Conservation (phyloP, 106 monocot species). For the Posidonia australis region DNA sequence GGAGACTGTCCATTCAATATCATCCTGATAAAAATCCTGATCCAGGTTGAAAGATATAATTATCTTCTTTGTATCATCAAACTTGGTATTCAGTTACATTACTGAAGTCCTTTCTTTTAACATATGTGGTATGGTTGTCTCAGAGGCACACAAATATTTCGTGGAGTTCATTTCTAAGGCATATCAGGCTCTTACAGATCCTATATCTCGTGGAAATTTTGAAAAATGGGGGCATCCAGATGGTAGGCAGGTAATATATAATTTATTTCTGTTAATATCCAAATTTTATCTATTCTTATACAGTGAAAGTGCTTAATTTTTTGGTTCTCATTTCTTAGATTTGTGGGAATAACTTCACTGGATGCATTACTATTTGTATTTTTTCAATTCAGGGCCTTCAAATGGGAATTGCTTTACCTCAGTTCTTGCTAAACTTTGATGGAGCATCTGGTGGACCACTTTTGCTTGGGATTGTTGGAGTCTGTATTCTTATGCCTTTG, state of each 20-base stretch:
- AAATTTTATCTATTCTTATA: no score
- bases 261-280: no score
- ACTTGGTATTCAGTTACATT: background rate
- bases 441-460: slow-evolving; percentile 75
- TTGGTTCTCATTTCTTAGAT: background rate
- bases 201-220: slow-evolving; percentile 78
- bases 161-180: slow-evolving; percentile 80
- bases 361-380: background rate
- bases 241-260: slow-evolving; percentile 48
- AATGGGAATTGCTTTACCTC: slow-evolving; percentile 96
- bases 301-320: background rate
- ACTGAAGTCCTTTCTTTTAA: background rate
- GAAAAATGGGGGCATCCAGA: slow-evolving; percentile 96
- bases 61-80: background rate
- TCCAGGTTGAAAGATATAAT: no score
- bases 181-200: slow-evolving; percentile 72
- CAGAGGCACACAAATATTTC: slow-evolving; percentile 83
- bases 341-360: background rate
- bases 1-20: slow-evolving; percentile 82
- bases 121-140: background rate
- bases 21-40: slow-evolving; percentile 99
- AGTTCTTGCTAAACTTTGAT: slow-evolving; percentile 72
- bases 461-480: slow-evolving; percentile 85
- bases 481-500: slow-evolving; percentile 80
- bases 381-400: slow-evolving; percentile 51